These are phyloP conservation scores for Poteriospumella lacustris DNA, from an alignment of 108 stramenopile genomes.

Conservation along the genomic window DNA sequence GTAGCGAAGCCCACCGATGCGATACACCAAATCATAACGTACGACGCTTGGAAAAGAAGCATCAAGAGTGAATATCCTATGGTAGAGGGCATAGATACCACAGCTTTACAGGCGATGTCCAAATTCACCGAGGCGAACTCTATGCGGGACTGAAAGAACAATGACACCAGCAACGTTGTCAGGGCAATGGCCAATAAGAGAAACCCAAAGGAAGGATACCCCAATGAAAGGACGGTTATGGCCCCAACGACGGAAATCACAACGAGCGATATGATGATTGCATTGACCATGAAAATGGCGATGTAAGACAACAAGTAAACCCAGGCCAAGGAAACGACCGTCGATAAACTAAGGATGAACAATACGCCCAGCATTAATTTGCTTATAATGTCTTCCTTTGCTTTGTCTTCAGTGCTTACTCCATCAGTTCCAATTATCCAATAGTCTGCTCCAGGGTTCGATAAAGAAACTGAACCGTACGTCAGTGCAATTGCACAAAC, in stretches of 20 bases:
- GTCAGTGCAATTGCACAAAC: not conserved
- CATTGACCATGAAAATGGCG: not conserved
- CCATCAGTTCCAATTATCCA: not conserved
- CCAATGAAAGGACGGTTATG: not conserved
- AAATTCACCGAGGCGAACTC: not conserved
- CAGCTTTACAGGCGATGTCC: not conserved
- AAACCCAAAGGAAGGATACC: not conserved
- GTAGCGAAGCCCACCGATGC: constrained; percentile 1
- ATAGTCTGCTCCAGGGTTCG: not conserved
- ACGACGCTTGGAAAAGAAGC: not conserved
- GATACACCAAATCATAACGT: not conserved
- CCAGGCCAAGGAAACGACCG: not conserved
- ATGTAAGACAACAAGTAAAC: not conserved
- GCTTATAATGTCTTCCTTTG: not conserved
- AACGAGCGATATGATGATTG: not conserved
- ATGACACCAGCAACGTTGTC: not conserved
- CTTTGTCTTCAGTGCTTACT: not conserved
- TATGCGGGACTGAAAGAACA: not conserved
- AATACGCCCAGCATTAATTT: not conserved
- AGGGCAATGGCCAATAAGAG: not conserved
- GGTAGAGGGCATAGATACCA: not conserved
- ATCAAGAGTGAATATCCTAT: not conserved
- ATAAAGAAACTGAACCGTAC: not conserved
- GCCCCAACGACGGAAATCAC: not conserved
- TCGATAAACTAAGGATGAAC: not conserved